Percentiles rank a stretch among this genome's conserved stretches.
phyloP scores from a whole-genome alignment of 1,284 basidiomycete species.

The Trametes versicolor region DNA sequence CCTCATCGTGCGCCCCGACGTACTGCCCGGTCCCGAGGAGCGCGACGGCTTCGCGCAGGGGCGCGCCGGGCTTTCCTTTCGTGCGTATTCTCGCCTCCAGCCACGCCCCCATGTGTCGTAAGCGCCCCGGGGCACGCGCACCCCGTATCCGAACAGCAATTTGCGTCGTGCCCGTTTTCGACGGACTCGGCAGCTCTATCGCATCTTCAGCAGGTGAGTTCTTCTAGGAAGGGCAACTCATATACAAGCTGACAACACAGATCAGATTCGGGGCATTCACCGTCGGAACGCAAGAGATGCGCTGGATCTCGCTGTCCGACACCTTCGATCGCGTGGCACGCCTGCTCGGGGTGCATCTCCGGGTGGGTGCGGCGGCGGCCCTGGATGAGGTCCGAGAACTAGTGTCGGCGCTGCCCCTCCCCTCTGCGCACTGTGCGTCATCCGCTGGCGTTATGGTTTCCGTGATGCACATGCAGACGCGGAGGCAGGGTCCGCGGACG shows the following conservation, averaged over 20 bases:
- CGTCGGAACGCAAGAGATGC: neutral
- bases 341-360: neutral
- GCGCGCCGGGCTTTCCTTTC: neutral
- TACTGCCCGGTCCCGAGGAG: slow-evolving; percentile 6
- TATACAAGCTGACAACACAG: slow-evolving; percentile 1
- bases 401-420: neutral
- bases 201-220: neutral
- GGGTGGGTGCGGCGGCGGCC: neutral
- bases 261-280: slow-evolving; percentile 4
- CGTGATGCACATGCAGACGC: neutral
- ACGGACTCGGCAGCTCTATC: neutral
- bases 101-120: slow-evolving; percentile 1
- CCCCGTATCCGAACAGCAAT: neutral
- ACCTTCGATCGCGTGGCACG: neutral
- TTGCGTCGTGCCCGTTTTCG: neutral
- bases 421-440: neutral
- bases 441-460: neutral
- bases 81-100: neutral
- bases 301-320: neutral
- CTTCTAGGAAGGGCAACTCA: neutral
- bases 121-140: slow-evolving; percentile 3
- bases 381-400: neutral
- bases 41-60: slow-evolving; percentile 6
- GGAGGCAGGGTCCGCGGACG: neutral
- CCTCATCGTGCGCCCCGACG: neutral